These are phyloP conservation scores for Yarrowia sp. DNA, from an alignment of 805 yeast species.

Conservation along the genomic window DNA sequence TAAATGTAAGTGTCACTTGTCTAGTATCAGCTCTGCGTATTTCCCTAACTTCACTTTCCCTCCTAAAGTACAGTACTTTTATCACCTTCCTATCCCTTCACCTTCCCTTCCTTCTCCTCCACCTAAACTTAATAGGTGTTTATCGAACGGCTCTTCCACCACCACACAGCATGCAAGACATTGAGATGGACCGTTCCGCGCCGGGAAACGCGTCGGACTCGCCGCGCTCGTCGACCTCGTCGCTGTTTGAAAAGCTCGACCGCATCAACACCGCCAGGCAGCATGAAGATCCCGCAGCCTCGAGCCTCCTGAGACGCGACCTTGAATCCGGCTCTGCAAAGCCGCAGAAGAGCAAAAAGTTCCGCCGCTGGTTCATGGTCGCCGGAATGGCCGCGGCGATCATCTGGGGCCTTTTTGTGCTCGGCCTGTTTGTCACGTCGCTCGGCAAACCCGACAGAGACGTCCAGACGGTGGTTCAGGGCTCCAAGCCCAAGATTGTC, in stretches of 20 bases:
- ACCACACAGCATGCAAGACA: conserved; percentile 9
- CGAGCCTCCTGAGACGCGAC: neutral
- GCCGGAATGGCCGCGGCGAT: neutral
- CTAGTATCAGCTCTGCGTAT: neutral
- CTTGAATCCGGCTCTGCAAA: neutral
- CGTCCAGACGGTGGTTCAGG: neutral
- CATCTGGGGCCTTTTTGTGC: conserved; percentile 20
- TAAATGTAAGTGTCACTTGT: neutral
- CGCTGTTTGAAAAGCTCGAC: conserved; percentile 23
- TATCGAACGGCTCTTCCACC: conserved; percentile 4
- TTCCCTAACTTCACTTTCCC: neutral
- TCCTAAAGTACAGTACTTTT: neutral
- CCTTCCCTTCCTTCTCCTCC: neutral
- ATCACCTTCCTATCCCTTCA: neutral
- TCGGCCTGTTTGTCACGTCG: neutral
- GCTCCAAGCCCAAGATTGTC: neutral
- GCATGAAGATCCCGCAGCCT: neutral
- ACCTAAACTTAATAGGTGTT: neutral
- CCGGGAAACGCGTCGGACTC: neutral
- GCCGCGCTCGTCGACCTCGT: conserved; percentile 24
- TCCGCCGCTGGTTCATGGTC: neutral
- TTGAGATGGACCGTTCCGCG: neutral
- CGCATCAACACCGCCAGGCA: neutral
- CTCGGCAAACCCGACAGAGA: neutral
- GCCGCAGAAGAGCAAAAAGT: neutral